Conservation (phyloP, 176 grass and related monocot genomes). For the Zea luxurians region DNA sequence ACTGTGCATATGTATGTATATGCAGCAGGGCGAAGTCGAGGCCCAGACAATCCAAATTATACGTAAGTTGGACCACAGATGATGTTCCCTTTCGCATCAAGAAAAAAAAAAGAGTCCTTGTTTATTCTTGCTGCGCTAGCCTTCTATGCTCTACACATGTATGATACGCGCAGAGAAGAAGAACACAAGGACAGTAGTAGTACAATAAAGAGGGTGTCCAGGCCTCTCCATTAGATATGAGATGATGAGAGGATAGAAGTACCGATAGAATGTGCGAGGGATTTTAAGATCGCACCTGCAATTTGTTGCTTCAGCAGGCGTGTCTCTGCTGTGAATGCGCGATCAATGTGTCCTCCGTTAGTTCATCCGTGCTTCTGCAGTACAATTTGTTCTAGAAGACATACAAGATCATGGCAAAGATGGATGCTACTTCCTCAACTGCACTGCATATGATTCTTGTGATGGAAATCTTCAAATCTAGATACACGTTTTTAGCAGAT, state of each 20-base stretch:
- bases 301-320: slow-evolving; percentile 40
- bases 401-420: slow-evolving; percentile 15
- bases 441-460: neutral
- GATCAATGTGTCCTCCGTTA: slow-evolving; percentile 9
- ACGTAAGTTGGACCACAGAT: slow-evolving; percentile 47
- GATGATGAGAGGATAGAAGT: slow-evolving; percentile 30
- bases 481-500: slow-evolving; percentile 3
- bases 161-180: slow-evolving; percentile 24
- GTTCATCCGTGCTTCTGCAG: slow-evolving; percentile 19
- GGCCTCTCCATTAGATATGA: slow-evolving; percentile 31
- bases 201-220: slow-evolving; percentile 38
- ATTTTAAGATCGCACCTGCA: slow-evolving; percentile 69
- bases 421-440: neutral
- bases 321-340: slow-evolving; percentile 34
- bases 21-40: slow-evolving; percentile 34
- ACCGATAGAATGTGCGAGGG: slow-evolving; percentile 25
- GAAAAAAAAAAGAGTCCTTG: slow-evolving; percentile 19
- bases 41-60: slow-evolving; percentile 57
- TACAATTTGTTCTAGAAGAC: slow-evolving; percentile 25
- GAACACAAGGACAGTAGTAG: neutral
- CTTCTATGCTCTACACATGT: slow-evolving; percentile 33
- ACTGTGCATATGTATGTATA: slow-evolving; percentile 27
- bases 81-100: slow-evolving; percentile 20
- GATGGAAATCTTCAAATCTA: slow-evolving; percentile 40
- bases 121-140: slow-evolving; percentile 29